phyloP scores from a whole-genome alignment of 768 basidiomycete genomes.

The Tulasnella sp. region DNA sequence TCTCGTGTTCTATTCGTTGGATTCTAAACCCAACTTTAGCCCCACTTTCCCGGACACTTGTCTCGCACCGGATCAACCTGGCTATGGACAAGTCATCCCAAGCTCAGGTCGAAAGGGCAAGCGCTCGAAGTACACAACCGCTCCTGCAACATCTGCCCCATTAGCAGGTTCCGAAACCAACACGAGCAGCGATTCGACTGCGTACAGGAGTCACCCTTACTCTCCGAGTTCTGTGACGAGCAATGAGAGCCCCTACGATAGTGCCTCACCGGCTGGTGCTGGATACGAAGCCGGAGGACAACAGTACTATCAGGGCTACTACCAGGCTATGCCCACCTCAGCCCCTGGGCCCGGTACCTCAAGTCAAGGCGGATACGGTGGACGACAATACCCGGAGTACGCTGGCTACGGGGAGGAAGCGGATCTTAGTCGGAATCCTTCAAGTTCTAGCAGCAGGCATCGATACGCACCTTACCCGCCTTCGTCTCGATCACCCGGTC shows the following conservation, averaged over 20 bases:
- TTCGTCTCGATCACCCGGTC: not conserved
- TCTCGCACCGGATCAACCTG: slow-evolving; percentile 78
- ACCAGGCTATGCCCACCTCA: slow-evolving; percentile 14
- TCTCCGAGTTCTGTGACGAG: no score
- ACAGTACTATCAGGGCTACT: not conserved
- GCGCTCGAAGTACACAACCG: slow-evolving; percentile 19
- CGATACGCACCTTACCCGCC: slow-evolving; percentile 20
- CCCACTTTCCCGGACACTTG: slow-evolving; percentile 82
- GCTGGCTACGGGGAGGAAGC: not conserved
- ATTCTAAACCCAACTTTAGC: slow-evolving; percentile 40
- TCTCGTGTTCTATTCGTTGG: not conserved
- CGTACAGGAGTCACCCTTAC: no score
- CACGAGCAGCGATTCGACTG: no score
- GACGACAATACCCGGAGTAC: not conserved
- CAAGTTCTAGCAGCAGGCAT: slow-evolving; percentile 15
- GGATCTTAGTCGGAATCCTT: not conserved
- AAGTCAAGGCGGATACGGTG: not conserved
- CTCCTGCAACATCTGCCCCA: not conserved
- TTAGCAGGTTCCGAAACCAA: no score
- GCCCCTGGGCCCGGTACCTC: slow-evolving; percentile 9
- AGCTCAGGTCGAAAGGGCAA: slow-evolving; percentile 25
- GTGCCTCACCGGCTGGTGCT: no score
- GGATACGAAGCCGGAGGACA: no score
- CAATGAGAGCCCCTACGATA: no score
- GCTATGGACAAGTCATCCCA: slow-evolving; percentile 75